Evolutionary conservation across 805 yeast species (phyloP).

Genomic region (Priceomyces haplophilus): DNA sequence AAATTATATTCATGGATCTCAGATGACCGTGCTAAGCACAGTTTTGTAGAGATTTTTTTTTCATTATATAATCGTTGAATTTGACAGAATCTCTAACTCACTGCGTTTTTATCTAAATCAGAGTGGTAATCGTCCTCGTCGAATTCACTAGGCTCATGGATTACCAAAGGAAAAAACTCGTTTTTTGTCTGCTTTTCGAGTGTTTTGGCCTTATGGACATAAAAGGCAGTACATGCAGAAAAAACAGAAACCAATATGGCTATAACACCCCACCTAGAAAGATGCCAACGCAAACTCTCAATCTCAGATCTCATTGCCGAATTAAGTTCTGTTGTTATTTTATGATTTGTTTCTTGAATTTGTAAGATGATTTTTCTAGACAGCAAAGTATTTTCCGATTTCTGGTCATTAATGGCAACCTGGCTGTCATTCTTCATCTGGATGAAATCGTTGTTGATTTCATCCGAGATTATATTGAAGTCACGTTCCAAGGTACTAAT

Average conservation of each 20-base stretch:
- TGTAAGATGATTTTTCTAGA: constrained; percentile 65
- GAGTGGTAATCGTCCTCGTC: constrained; percentile 55
- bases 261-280: constrained; percentile 82
- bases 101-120: constrained; percentile 42
- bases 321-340: constrained; percentile 76
- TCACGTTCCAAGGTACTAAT: constrained; percentile 70
- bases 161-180: constrained; percentile 41
- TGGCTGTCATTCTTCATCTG: constrained; percentile 68
- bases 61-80: background rate
- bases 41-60: background rate
- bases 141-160: constrained; percentile 47
- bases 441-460: constrained; percentile 59
- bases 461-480: constrained; percentile 71
- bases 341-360: constrained; percentile 79
- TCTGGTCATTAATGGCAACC: constrained; percentile 82
- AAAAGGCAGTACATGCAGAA: constrained; percentile 49
- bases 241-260: constrained; percentile 68
- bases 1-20: background rate
- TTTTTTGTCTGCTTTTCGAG: constrained; percentile 21
- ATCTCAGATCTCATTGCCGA: constrained; percentile 83
- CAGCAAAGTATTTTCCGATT: constrained; percentile 74
- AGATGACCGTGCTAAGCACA: background rate
- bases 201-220: constrained; percentile 37
- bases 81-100: constrained; percentile 4
- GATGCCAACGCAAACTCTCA: constrained; percentile 89